Evolutionary conservation across 2,329 filamentous ascomycete species (phyloP), one percentile per base, ranked within the genome.

Genomic region (Emydomyces testavorans): DNA sequence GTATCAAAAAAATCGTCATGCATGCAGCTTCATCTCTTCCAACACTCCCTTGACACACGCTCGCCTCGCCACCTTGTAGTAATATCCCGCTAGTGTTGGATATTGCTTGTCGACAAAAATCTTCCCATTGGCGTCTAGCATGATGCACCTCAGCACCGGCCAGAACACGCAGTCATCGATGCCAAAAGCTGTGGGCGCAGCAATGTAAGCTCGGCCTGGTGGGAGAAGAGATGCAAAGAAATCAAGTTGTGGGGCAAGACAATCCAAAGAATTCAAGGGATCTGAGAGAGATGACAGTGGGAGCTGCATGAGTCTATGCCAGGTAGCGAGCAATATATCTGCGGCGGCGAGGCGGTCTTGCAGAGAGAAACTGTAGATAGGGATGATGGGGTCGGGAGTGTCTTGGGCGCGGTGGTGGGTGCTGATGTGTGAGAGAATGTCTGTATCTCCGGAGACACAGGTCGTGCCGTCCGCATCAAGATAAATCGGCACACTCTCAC

Each of bases 131-230:
- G 15, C 10, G 28, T 44, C 20, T n/a, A 56, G 54, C 23, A 63
- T 56, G 15, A 70, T 65, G 23, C 67, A 61, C 39, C 62, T 54
- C 6, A 71, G 48, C 1, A 71, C 58, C 1, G 68, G 65, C 68
- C 68, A 71, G 31, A 71, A 57, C 1, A 64, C 60, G 48, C 67
- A 70, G 51, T 71, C 68, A 40, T 69, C 68, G 26, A 70, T 60
- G 1, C 60, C 59, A 43, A 70, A 63, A 0, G 54, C 43, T 2
- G 56, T 48, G 1, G 67, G 67, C 11, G 60, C 58, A 13, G 70
- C 58, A 46, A 65, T 70, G 32, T 61, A 49, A 31, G 58, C 54
- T 10, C 58, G 61, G 15, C 56, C 52, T 2, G 43, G 23, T 21
- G 43, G 32, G 2, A 68, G 44, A n/a, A 51, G n/a, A 7, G 48